Percentiles rank a stretch among this genome's conserved stretches.
Evolutionary conservation across 331 rosid genomes (phyloP).

Genomic region (Malus hybrid): DNA sequence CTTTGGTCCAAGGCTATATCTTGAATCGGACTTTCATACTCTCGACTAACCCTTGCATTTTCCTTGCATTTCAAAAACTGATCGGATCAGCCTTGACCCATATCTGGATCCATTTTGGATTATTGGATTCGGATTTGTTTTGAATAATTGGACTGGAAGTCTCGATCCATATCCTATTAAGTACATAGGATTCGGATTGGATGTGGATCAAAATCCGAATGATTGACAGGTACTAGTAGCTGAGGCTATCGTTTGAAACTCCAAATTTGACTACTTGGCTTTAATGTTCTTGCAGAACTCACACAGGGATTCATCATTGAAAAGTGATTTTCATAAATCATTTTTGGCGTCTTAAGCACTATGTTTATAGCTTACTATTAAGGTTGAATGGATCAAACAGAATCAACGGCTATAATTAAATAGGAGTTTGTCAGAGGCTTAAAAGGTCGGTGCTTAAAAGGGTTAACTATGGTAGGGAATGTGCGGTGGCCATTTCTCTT

Average conservation of each 20-base stretch:
- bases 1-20: not conserved
- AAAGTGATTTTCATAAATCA: too few relatives aligned
- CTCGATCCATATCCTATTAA: not conserved
- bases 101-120: not conserved
- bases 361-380: too few relatives aligned
- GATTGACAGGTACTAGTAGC: not conserved
- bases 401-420: too few relatives aligned
- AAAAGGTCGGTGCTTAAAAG: too few relatives aligned
- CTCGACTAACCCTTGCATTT: not conserved
- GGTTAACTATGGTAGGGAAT: too few relatives aligned
- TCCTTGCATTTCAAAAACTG: not conserved
- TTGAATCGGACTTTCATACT: not conserved
- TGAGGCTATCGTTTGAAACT: not conserved
- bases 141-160: too few relatives aligned
- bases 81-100: not conserved
- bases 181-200: not conserved
- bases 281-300: too few relatives aligned
- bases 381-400: too few relatives aligned
- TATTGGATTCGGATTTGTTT: not conserved
- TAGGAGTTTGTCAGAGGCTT: too few relatives aligned
- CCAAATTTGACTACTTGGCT: not conserved
- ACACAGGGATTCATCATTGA: too few relatives aligned
- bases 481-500: too few relatives aligned
- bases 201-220: not conserved
- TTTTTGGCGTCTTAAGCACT: too few relatives aligned